Evolutionary conservation across 331 rosid genomes (phyloP).

Genomic region (Erythrophleum ivorense): DNA sequence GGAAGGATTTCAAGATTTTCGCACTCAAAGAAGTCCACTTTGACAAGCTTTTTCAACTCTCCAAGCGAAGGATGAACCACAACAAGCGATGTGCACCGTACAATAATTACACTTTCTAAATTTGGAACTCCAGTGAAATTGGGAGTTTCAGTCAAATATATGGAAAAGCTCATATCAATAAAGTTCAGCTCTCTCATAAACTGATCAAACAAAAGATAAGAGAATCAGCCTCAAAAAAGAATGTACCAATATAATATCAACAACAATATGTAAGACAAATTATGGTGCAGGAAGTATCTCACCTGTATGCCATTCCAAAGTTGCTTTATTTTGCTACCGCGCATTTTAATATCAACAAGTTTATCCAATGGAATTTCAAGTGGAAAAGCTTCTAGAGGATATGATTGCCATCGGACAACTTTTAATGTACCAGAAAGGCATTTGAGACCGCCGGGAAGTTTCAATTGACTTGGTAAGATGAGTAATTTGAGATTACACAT

Average conservation of each 20-base stretch:
- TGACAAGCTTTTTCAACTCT: background rate
- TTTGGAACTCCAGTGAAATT: background rate
- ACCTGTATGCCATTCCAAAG: background rate
- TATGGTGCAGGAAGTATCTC: background rate
- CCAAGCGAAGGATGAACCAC: slow-evolving; percentile 21
- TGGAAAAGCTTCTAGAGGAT: background rate
- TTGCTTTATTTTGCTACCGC: background rate
- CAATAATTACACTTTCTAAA: slow-evolving; percentile 1
- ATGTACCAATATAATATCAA: background rate
- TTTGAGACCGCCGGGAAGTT: background rate
- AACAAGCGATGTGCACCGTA: background rate
- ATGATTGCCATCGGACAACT: background rate
- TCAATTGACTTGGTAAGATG: background rate
- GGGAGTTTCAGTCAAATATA: background rate
- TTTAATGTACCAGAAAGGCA: background rate
- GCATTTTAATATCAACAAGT: background rate
- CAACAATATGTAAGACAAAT: background rate
- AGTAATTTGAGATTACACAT: background rate
- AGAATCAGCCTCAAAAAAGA: background rate
- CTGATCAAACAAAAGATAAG: background rate
- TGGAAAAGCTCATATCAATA: background rate
- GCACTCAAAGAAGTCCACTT: background rate
- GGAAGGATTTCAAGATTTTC: background rate
- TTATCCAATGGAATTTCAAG: background rate
- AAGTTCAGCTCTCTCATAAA: background rate